phyloP scores from a whole-genome alignment of 75 land plant genomes.

The Picea sitchensis region DNA sequence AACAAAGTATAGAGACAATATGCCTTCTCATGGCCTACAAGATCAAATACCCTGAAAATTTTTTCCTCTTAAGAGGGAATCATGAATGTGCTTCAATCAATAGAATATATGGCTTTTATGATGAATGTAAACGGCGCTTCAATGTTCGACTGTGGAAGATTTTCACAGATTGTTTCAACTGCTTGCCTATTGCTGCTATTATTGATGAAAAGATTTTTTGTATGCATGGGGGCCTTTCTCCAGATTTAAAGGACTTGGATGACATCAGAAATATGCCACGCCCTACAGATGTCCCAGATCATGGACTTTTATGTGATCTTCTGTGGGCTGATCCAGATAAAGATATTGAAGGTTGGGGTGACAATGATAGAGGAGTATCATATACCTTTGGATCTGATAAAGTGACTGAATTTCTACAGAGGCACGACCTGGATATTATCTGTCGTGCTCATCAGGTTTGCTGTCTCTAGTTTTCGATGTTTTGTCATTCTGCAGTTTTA shows the following conservation, averaged over 20 bases:
- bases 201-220: constrained; percentile 85
- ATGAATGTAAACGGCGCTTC: constrained; percentile 81
- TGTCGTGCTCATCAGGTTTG: constrained; percentile 91
- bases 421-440: constrained; percentile 79
- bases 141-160: constrained; percentile 84
- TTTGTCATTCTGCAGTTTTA: too few relatives aligned
- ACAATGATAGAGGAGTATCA: constrained; percentile 84
- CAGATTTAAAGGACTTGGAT: constrained; percentile 67
- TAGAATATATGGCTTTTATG: constrained; percentile 81
- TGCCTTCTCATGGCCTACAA: constrained; percentile 76
- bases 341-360: constrained; percentile 73
- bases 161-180: constrained; percentile 81
- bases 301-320: constrained; percentile 76
- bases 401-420: constrained; percentile 59
- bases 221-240: constrained; percentile 93
- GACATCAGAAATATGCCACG: constrained; percentile 54
- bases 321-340: constrained; percentile 84
- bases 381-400: constrained; percentile 77
- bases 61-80: constrained; percentile 70
- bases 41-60: constrained; percentile 80
- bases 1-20: constrained; percentile 80
- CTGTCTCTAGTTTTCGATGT: too few relatives aligned
- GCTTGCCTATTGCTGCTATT: constrained; percentile 81
- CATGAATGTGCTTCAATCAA: constrained; percentile 87
- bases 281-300: constrained; percentile 78